Evolutionary conservation across 345 rosid genomes (phyloP).

Genomic region (Ceriops tagal): DNA sequence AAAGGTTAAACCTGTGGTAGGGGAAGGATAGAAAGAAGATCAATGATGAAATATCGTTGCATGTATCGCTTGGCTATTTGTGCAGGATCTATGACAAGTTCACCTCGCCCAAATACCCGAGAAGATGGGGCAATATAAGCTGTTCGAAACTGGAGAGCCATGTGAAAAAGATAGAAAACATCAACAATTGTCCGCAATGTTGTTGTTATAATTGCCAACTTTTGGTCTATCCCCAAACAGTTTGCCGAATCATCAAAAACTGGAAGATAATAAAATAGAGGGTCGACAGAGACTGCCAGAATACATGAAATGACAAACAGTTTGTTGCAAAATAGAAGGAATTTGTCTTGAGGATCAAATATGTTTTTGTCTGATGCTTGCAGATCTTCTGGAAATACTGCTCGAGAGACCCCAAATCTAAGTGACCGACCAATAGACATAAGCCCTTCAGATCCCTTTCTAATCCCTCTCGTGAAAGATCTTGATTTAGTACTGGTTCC

Average conservation of each 20-base stretch:
- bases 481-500: constrained; percentile 50
- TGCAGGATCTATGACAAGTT: constrained; percentile 85
- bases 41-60: constrained; percentile 66
- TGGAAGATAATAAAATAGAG: constrained; percentile 89
- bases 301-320: constrained; percentile 78
- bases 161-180: constrained; percentile 80
- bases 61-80: constrained; percentile 88
- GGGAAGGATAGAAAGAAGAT: constrained; percentile 84
- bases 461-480: constrained; percentile 75
- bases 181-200: constrained; percentile 74
- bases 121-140: constrained; percentile 97
- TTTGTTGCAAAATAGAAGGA: constrained; percentile 73
- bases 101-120: constrained; percentile 95
- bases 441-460: constrained; percentile 82
- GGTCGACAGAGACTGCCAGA: constrained; percentile 82
- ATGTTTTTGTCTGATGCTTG: constrained; percentile 78
- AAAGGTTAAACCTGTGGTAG: constrained; percentile 70
- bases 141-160: constrained; percentile 92
- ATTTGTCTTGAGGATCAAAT: constrained; percentile 90
- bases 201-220: constrained; percentile 66
- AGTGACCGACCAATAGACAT: constrained; percentile 89
- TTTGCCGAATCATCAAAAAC: constrained; percentile 42
- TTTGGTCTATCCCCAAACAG: constrained; percentile 73
- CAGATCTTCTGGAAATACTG: constrained; percentile 94
- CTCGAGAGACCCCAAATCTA: constrained; percentile 83